phyloP scores from a whole-genome alignment of 2,329 filamentous ascomycete species.

The Exserohilum turcica region DNA sequence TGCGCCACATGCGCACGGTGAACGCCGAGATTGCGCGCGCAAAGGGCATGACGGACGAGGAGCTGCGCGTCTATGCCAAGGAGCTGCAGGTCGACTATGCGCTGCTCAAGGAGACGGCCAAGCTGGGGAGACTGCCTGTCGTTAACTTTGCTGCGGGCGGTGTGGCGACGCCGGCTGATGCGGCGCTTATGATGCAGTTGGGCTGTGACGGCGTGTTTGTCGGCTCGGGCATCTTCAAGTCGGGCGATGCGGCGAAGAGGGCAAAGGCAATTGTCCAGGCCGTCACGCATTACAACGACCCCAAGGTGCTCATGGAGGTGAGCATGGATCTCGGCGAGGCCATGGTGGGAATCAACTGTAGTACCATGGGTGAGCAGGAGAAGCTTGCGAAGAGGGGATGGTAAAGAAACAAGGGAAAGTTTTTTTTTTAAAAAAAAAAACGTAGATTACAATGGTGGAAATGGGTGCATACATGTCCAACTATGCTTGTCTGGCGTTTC shows the following conservation, averaged over 20 bases:
- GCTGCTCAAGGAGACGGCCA: conserved; percentile 83
- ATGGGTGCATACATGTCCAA: too few relatives aligned
- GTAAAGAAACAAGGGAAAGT: conserved; percentile 53
- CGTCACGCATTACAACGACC: conserved; percentile 85
- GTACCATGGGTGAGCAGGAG: conserved; percentile 74
- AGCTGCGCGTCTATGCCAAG: conserved; percentile 78
- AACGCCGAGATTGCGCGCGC: conserved; percentile 81
- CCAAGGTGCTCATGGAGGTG: conserved; percentile 83
- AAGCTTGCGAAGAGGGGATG: conserved; percentile 86
- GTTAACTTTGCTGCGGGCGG: conserved; percentile 99
- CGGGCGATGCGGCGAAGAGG: conserved; percentile 83
- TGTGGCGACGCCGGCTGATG: conserved; percentile 97
- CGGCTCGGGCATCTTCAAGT: conserved; percentile 97
- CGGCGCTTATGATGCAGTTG: conserved; percentile 98
- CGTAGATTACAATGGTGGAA: too few relatives aligned
- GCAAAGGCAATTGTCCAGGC: conserved; percentile 95
- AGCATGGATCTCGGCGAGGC: conserved; percentile 92
- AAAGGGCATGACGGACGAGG: conserved; percentile 66
- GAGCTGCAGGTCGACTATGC: conserved; percentile 79
- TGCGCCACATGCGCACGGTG: conserved; percentile 92
- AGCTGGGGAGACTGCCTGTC: conserved; percentile 85
- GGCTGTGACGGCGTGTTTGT: conserved; percentile 98
- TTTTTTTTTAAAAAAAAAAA: background rate
- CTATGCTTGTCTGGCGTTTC: background rate
- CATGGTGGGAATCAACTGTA: conserved; percentile 94